Evolutionary conservation across 73 alveolate species (phyloP), one percentile per base, ranked within the genome.

Genomic region (Breviolum minutum): DNA sequence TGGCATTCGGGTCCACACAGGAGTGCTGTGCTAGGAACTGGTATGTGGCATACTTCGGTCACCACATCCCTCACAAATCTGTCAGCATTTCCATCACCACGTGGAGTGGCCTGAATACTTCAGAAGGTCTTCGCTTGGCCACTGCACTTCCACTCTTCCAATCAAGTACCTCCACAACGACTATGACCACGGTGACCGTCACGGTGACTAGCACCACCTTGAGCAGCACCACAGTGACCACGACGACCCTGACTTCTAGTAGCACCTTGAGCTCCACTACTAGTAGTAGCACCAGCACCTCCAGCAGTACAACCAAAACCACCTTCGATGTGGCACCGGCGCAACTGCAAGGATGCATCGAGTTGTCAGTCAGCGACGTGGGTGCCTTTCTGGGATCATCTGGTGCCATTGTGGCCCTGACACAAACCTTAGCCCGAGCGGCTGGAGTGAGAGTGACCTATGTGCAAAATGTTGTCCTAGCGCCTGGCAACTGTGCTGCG

Each of bases 381-480:
- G 82, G 20, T 6, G 54, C 82, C 82, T 73, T 73, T 40, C 82
- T 73, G 82, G 82, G 54, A 17, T 29, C 26, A 17, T 14, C 30
- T 10, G 82, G 82, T 24, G 30, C 82, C 48, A 17, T 16, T 5
- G 82, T 16, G 82, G 82, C 82, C 26, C 54, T 73, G 82, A 17
- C 54, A 24, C 82, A 73, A 24, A 73, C 82, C 82, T 24, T 73
- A 40, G 82, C 82, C 54, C 82, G 54, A 40, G 82, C 82, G 14
- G 82, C 82, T 73, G 82, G 82, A 40, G 82, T 73, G 54, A 17
- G 82, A 73, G 82, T 7, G 17, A 73, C 82, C 82, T 73, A 73
- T 40, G 29, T 73, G 40, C 82, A 73, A 40, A 29, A 73, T 19
- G 27, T 73, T 40, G 27, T 29, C 82, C 82, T 73, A 16, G 24